Evolutionary conservation across 768 basidiomycete species (phyloP), one percentile per base, ranked within the genome.

Genomic region (Rhodotorula babjevae): DNA sequence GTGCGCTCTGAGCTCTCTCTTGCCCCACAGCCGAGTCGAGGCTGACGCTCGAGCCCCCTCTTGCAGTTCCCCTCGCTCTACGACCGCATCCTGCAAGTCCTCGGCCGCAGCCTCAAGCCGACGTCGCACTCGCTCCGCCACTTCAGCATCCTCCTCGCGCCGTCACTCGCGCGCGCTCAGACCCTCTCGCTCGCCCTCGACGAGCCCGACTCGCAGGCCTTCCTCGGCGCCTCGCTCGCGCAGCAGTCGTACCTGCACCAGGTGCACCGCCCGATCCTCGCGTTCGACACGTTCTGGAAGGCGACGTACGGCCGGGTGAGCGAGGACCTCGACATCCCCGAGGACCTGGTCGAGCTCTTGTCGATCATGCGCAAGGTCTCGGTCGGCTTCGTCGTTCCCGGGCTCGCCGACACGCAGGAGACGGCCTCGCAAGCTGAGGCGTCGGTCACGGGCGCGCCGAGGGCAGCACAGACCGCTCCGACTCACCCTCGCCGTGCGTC

Each of bases 201-300:
- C 23, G 40, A 62, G 10, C 40, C 65, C 65, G 65, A 46, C 11
- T 21, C 60, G 36, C 63, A 62, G 29, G 46, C 55, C 58, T 63
- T 42, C 25, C 64, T 65, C 21, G 55, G 46, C 21, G 36, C 44
- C 18, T 65, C 64, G 23, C 55, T 65, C 31, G 47, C 46, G 23
- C 46, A 42, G 47, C 65, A 40, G 53, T 42, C 53, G 40, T 4
- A 36, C 25, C 57, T 42, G 21, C 60, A 61, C 53, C 44, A 63
- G 2, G 11, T 53, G 14, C 63, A 65, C 23, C 59, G 40, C 21
- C 67, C 72, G 2, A 53, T 63, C 49, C 21, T 59, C 49, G 60
- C 64, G 12, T 71, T 75, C 42, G 27, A 47, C 40, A 40, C 44
- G 16, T 75, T 71, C 52, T 75, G 70, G 70, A 33, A 44, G 0